Evolutionary conservation across 495 filamentous ascomycete genomes (phyloP).

Genomic region (Amniculicola lignicola): DNA sequence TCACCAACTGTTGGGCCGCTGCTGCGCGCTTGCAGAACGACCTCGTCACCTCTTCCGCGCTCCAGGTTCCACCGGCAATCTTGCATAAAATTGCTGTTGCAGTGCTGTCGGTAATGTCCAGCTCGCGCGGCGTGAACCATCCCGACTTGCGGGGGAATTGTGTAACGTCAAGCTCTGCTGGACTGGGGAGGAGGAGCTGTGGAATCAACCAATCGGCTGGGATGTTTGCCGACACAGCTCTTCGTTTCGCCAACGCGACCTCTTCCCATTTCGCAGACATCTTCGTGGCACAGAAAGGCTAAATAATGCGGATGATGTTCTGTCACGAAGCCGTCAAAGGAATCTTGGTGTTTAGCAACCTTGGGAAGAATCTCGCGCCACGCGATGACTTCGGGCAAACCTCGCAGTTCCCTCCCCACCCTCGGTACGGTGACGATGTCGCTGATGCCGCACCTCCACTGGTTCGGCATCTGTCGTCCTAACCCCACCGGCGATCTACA

Average conservation of each 20-base stretch:
- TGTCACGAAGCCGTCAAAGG: too few relatives aligned
- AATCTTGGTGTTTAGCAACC: not conserved
- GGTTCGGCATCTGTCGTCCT: too few relatives aligned
- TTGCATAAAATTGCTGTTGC: conserved; percentile 25
- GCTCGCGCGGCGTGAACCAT: conserved; percentile 37
- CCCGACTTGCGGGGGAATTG: conserved; percentile 42
- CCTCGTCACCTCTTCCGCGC: conserved; percentile 30
- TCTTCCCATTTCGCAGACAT: conserved; percentile 39
- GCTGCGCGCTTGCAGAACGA: conserved; percentile 36
- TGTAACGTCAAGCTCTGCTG: conserved; percentile 43
- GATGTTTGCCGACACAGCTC: conserved; percentile 39
- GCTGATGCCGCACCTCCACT: too few relatives aligned
- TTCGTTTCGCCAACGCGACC: conserved; percentile 43
- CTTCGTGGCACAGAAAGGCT: too few relatives aligned
- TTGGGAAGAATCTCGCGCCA: conserved; percentile 38
- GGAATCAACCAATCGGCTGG: conserved; percentile 46
- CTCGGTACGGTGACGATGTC: not conserved
- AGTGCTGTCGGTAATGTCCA: conserved; percentile 32
- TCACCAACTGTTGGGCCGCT: conserved; percentile 34
- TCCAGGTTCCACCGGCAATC: conserved; percentile 25
- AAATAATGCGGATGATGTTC: too few relatives aligned
- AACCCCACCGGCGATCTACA: too few relatives aligned
- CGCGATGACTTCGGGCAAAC: conserved; percentile 18
- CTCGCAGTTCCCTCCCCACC: not conserved
- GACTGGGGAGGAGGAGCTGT: conserved; percentile 41